Evolutionary conservation across 345 rosid genomes (phyloP), one percentile per base, ranked within the genome.

Genomic region (Populus ilicifolia): DNA sequence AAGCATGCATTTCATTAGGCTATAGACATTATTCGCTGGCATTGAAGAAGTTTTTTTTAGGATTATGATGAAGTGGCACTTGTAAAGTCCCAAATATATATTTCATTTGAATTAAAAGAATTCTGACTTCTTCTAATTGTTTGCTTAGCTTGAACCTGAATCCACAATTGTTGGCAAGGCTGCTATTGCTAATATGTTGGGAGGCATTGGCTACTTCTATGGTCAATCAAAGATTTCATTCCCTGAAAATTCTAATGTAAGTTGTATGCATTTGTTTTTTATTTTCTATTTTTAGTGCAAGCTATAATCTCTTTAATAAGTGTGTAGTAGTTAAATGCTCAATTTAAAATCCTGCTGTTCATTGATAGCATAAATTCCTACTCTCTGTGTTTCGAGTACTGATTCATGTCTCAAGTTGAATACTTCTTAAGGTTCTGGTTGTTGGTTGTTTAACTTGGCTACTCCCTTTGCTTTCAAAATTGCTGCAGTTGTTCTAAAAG

Each of bases 161-260:
- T 86, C 91, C 18, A 41, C 79, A 67, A 71, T 46, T 65, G 94
- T 89, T 27, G 99, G 96, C 39, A 95, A 93, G 86, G 92, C 91
- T 82, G 94, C 93, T 70, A 76, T 93, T 67, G 91, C 89, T 29
- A 95, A 93, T 82, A 86, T 95, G 97, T 82, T 95, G 85, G 99
- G 99, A 67, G 94, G 97, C 78, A 90, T 95, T 85, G 98, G 99
- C 71, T 95, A 95, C 86, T 90, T 93, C 62, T 95, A 90, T 85
- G 99, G 99, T 50, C 96, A 90, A 81, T 93, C 98, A 72, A 93
- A 84, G 84, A 85, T 95, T 62, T 79, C 92, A 39, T 67, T 80
- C 78, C 91, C 93, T 16, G 81, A 4, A 85, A 85, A 78, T 74
- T 67, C 91, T 73, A 79, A 77, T 69, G 98, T 93, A 80, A 86